Base-by-base conservation (phyloP, 2,329 filamentous ascomycete species). In the Sphaerulina vaccinii region DNA sequence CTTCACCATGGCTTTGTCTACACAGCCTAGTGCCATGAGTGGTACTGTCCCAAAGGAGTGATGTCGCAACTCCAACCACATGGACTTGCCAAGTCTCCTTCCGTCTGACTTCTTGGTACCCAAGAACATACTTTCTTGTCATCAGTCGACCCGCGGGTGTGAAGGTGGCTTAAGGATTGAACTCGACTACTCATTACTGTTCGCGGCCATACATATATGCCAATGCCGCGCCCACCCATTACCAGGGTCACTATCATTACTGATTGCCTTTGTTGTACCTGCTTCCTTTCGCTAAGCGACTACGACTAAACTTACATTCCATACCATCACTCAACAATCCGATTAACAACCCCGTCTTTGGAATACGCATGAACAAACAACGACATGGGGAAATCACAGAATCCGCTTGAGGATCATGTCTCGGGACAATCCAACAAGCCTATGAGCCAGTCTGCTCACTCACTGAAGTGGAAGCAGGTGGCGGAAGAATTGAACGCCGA, bases 371-470 rank as follows among this genome's bases (percentile, higher is more conserved):
- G 46, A 46, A 29, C 36, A 42, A 22, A 36, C 27, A 19, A 32
- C 47, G 51, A 27, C 8, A 60, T 60, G 57, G 55, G 52, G 32
- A 54, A 57, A 24, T 38, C 41, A 22, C 50, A 56, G 41, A 49
- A 54, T 24, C 37, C 51, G 18, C 53, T 60, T 7, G 55, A 57
- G 10, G 46, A 56, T 24, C 64, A 66, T 54, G 59, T 66, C 55
- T 65, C 64, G 15, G 63, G 63, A 45, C 62, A 65, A 50, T 56
- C 61, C 18, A 78, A 77, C 59, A 75, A 73, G 55, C 80, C 79
- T 29, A 70, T 88, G 33, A 79, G 81, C 7, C 72, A 74, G 27
- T 84, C 84, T 11, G 82, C 85, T 6, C 85, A 89, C 65, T 74
- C 80, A 39, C 73, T 89, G 43, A 66, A 75, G n/a, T 73, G 73